phyloP scores from a whole-genome alignment of 768 basidiomycete species.

The Kwoniella sp. region DNA sequence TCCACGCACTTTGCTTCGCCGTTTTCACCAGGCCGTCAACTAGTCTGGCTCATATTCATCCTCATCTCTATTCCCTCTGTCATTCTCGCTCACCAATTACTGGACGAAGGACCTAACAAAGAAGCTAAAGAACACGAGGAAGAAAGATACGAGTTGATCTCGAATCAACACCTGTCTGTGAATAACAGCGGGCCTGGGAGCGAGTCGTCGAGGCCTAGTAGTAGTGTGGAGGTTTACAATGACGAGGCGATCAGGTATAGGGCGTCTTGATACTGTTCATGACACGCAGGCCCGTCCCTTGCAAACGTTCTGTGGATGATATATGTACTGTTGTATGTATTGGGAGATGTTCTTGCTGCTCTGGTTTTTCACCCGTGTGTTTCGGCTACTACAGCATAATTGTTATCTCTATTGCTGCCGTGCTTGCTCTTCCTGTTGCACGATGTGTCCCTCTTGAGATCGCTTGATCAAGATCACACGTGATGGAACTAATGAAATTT shows the following conservation, averaged over 20 bases:
- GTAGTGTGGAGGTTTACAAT: constrained; percentile 9
- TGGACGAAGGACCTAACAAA: constrained; percentile 2
- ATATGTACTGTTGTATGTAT: no score
- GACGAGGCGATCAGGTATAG: constrained; percentile 13
- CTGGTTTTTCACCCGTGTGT: no score
- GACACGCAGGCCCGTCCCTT: no score
- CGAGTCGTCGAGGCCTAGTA: constrained; percentile 4
- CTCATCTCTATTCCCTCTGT: constrained; percentile 28
- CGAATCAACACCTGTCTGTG: neutral
- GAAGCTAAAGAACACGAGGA: constrained; percentile 13
- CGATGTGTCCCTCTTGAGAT: no score
- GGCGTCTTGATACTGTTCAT: no score
- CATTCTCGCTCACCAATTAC: constrained; percentile 23
- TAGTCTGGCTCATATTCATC: constrained; percentile 40
- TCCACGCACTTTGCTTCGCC: constrained; percentile 34
- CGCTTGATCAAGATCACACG: no score
- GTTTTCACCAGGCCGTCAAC: constrained; percentile 27
- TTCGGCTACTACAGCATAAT: no score
- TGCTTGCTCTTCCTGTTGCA: no score
- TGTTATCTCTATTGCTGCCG: no score
- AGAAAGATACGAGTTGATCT: constrained; percentile 27
- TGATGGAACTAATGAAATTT: no score
- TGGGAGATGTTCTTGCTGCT: no score
- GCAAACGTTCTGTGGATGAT: no score
- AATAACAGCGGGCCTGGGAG: neutral